Evolutionary conservation across 1,284 basidiomycete genomes (phyloP).

Genomic region (Sparassis latifolia): DNA sequence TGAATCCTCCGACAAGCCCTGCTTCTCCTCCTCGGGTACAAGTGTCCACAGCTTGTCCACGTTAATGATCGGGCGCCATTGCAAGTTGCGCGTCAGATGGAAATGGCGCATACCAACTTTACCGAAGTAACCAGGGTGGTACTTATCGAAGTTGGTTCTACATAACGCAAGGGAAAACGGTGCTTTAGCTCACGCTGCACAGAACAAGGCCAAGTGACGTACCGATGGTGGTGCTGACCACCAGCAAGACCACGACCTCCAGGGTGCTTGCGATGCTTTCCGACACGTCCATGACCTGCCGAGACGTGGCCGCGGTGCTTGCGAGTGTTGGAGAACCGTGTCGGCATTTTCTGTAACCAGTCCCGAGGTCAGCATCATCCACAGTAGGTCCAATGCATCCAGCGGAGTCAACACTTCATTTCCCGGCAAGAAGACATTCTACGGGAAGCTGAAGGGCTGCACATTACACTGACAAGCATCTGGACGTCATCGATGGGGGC

Average conservation of each 20-base stretch:
- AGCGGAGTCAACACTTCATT: constrained; percentile 30
- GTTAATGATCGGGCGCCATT: constrained; percentile 95
- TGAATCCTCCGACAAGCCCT: constrained; percentile 59
- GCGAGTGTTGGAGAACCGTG: constrained; percentile 91
- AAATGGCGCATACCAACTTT: constrained; percentile 99
- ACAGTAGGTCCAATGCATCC: constrained; percentile 37
- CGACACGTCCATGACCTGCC: constrained; percentile 98
- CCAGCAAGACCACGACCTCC: constrained; percentile 99
- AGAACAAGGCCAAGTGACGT: constrained; percentile 25
- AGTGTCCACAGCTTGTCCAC: constrained; percentile 89
- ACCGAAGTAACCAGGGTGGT: constrained; percentile 99
- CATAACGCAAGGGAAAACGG: constrained; percentile 2
- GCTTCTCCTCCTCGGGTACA: constrained; percentile 74
- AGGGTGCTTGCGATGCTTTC: constrained; percentile 99
- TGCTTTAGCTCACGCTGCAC: neutral
- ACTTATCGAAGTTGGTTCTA: constrained; percentile 88
- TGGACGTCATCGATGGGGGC: constrained; percentile 20
- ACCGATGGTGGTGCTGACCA: constrained; percentile 99
- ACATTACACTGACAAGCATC: constrained; percentile 18
- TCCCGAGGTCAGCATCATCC: constrained; percentile 22
- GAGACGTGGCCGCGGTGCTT: constrained; percentile 99
- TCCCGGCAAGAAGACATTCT: constrained; percentile 25
- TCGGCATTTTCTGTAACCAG: constrained; percentile 75
- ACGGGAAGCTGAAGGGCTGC: constrained; percentile 14
- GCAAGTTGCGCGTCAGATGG: constrained; percentile 89